Conservation (phyloP, 2,329 filamentous ascomycete species). For the Ophiostoma sp. region DNA sequence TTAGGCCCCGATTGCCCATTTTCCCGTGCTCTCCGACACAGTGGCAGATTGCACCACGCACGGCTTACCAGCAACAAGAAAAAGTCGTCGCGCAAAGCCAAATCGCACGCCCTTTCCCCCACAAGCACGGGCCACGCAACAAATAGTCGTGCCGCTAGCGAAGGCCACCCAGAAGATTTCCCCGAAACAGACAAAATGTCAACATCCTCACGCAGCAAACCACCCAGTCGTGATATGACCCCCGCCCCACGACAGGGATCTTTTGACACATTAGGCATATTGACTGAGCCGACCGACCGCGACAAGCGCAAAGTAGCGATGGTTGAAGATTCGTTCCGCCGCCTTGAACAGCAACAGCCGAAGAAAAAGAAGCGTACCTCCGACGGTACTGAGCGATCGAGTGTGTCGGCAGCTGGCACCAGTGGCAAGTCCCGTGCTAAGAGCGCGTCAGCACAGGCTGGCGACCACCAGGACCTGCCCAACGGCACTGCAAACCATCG, state of each 20-base stretch:
- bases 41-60: slow-evolving; percentile 45
- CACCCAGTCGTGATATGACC: slow-evolving; percentile 65
- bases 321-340: slow-evolving; percentile 64
- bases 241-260: slow-evolving; percentile 59
- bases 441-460: slow-evolving; percentile 24
- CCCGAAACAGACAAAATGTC: slow-evolving; percentile 55
- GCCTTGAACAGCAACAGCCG: slow-evolving; percentile 59
- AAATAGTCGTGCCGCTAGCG: slow-evolving; percentile 64
- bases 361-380: slow-evolving; percentile 65
- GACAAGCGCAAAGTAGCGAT: slow-evolving; percentile 68
- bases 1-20: slow-evolving; percentile 64
- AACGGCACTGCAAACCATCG: slow-evolving; percentile 42
- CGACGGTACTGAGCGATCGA: slow-evolving; percentile 45
- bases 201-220: slow-evolving; percentile 61
- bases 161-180: slow-evolving; percentile 58
- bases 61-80: slow-evolving; percentile 41
- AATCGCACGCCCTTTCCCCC: slow-evolving; percentile 58
- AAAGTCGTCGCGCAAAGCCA: slow-evolving; percentile 54
- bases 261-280: slow-evolving; percentile 59
- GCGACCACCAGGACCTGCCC: slow-evolving; percentile 32
- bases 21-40: slow-evolving; percentile 61
- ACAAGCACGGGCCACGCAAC: slow-evolving; percentile 63
- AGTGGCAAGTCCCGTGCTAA: slow-evolving; percentile 35
- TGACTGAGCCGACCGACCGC: slow-evolving; percentile 64
- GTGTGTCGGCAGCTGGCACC: slow-evolving; percentile 23